Evolutionary conservation across 2,329 filamentous ascomycete genomes (phyloP), one percentile per base, ranked within the genome.

Genomic region (Ceratocystis diversiconidia): DNA sequence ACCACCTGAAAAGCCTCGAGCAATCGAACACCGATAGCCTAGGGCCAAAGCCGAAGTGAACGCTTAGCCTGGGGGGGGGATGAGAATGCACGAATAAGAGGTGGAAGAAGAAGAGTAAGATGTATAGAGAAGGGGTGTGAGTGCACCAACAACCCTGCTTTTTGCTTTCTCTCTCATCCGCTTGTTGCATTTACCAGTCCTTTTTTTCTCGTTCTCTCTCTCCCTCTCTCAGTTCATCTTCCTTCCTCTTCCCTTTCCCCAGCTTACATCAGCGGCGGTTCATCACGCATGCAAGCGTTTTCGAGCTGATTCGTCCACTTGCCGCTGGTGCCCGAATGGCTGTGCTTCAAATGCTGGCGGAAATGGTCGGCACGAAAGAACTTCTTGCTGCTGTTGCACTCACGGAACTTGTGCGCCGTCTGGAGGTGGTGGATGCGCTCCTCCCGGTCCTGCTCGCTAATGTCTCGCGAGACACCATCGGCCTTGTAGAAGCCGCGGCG

Each of bases 301-400:
- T 99, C 94, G 43, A 99, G 80, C 82, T 96, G 92, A 75, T 97
- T 97, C 12, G 94, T 99, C 94, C 94, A 99, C 76, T 97, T 97
- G 41, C 94, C 94, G 75, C 91, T 96, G 0, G 90, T 92, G 44
- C 94, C 94, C 46, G 89, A 90, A 76, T 97, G 94, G 74, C 91
- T 96, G 75, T 99, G 94, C 79, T 97, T 99, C 67, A 99, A 79
- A 76, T 99, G 94, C 75, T 99, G 94, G 67, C 94, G 86, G 80
- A 99, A 99, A 74, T 99, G 94, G 75, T 99, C 94, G 43, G 94
- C 94, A 46, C 94, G 85, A 78, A 89, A 99, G 75, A 99, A 99
- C 75, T 97, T 97, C 80, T 99, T 99, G 70, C 89, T 88, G 72
- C 94, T 91, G 75, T 99, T 99, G 82, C 94, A 99, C 77, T 97